Conservation (phyloP, 495 filamentous ascomycete genomes). For the Aspergillus ostianus region DNA sequence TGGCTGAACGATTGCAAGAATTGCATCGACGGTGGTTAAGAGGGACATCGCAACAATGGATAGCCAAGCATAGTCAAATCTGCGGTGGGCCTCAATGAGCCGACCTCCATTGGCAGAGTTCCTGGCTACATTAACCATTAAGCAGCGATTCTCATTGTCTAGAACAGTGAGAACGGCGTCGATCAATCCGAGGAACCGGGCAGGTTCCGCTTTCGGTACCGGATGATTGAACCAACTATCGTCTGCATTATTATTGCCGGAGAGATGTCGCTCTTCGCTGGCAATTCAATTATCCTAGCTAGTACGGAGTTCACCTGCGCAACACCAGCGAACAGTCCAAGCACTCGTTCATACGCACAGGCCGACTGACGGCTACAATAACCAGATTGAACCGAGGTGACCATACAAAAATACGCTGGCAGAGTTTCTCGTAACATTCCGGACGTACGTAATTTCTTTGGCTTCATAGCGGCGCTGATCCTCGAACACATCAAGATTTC, state of each 20-base stretch:
- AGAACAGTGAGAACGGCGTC: neutral
- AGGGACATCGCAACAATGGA: neutral
- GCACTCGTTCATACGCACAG: neutral
- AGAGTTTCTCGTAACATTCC: neutral
- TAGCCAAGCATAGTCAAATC: neutral
- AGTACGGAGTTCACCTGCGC: no score
- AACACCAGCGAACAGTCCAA: neutral
- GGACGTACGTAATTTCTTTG: neutral
- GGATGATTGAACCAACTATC: neutral
- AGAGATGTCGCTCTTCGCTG: neutral
- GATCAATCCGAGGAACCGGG: neutral
- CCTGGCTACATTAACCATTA: neutral
- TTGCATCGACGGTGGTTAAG: neutral
- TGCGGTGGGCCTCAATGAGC: neutral
- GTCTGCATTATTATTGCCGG: neutral
- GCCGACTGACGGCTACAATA: neutral
- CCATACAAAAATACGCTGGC: neutral
- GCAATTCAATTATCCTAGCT: neutral
- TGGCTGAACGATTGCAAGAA: neutral
- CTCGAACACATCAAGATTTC: constrained; percentile 14
- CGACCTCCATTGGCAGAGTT: neutral
- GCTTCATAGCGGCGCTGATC: constrained; percentile 4
- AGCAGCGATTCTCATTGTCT: neutral
- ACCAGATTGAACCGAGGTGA: neutral
- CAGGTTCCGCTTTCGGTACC: neutral